Conservation (phyloP, 2,329 filamentous ascomycete species). For the Alternaria arborescens region DNA sequence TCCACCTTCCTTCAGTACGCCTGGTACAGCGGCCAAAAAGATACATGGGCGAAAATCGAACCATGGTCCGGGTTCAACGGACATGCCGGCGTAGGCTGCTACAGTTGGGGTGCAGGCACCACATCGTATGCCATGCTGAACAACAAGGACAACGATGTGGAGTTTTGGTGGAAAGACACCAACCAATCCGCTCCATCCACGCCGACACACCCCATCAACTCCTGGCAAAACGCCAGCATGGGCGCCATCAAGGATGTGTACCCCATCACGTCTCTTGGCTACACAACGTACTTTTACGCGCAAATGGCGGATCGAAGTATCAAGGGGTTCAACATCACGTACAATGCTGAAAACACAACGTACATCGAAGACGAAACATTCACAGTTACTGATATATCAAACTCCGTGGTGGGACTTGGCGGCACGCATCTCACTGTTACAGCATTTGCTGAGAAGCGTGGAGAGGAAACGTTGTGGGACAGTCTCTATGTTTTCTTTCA, state of each 20-base stretch:
- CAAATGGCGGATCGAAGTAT: conserved; percentile 50
- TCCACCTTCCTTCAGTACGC: conserved; percentile 53
- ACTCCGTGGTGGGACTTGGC: conserved; percentile 42
- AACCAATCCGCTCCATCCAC: conserved; percentile 44
- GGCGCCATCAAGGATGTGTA: conserved; percentile 48
- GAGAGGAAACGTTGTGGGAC: conserved; percentile 26
- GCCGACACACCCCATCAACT: conserved; percentile 51
- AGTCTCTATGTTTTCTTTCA: conserved; percentile 49
- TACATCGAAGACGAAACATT: conserved; percentile 42
- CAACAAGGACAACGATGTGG: conserved; percentile 49
- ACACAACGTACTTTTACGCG: conserved; percentile 55
- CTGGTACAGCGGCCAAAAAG: conserved; percentile 51
- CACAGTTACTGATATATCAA: conserved; percentile 39
- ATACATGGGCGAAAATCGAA: conserved; percentile 49
- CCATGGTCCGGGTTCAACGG: conserved; percentile 53
- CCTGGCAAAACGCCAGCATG: conserved; percentile 45
- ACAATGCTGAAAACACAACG: conserved; percentile 51
- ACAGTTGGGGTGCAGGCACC: conserved; percentile 52
- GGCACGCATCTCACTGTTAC: conserved; percentile 54
- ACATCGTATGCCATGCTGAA: conserved; percentile 56
- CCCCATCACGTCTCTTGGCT: conserved; percentile 53
- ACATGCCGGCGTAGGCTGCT: conserved; percentile 57
- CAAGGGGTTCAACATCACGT: conserved; percentile 52
- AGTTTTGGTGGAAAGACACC: conserved; percentile 58
- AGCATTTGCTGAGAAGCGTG: conserved; percentile 36